phyloP scores from a whole-genome alignment of 2,329 filamentous ascomycete species.

The Cucurbitaria berberidis region DNA sequence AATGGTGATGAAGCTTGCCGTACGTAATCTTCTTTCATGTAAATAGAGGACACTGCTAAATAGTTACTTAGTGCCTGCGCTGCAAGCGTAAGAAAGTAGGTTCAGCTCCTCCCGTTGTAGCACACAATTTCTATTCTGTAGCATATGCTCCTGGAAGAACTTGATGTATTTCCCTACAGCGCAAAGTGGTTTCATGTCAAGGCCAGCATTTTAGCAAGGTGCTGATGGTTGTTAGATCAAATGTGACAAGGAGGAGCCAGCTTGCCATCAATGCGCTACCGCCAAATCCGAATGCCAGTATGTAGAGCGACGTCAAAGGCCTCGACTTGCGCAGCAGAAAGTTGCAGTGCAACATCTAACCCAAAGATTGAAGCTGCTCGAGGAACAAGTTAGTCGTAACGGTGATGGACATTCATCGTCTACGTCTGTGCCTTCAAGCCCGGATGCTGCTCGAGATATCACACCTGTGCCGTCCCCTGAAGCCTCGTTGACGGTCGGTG shows the following conservation, averaged over 20 bases:
- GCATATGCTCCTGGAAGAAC: not conserved
- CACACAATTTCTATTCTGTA: not conserved
- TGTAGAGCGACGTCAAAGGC: conserved; percentile 34
- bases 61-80: conserved; percentile 17
- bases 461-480: conserved; percentile 18
- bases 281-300: conserved; percentile 35
- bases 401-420: conserved; percentile 8
- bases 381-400: conserved; percentile 25
- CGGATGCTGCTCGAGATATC: not conserved
- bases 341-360: conserved; percentile 26
- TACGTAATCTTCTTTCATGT: conserved; percentile 4
- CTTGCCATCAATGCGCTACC: conserved; percentile 35
- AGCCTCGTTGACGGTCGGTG: conserved; percentile 14
- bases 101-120: not conserved
- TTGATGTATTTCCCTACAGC: not conserved
- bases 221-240: conserved; percentile 24
- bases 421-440: not conserved
- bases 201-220: not conserved
- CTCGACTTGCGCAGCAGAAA: conserved; percentile 31
- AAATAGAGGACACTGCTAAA: not conserved
- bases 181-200: not conserved
- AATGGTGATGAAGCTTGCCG: conserved; percentile 21
- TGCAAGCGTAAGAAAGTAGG: conserved; percentile 28
- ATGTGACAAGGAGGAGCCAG: conserved; percentile 33
- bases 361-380: conserved; percentile 32